phyloP scores from a whole-genome alignment of 192 early-diverging fungal species.

The Coemansia guatemalensis region DNA sequence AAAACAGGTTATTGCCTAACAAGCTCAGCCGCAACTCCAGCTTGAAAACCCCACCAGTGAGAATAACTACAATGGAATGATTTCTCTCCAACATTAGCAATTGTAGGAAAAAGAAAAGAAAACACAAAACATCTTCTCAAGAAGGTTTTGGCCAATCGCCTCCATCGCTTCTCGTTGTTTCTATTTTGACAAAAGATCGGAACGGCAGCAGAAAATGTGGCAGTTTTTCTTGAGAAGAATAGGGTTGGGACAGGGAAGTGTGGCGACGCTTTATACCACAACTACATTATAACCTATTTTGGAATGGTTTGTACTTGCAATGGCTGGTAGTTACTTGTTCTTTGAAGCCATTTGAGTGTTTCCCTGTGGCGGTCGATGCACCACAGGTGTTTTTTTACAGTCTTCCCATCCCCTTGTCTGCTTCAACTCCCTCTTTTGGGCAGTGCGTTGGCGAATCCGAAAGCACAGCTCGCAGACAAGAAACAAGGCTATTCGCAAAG shows the following conservation, averaged over 20 bases:
- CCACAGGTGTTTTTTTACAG: not conserved
- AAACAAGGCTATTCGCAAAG: not conserved
- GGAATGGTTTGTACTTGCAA: not conserved
- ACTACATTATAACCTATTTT: not conserved
- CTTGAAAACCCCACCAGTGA: not conserved
- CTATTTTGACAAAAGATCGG: constrained; percentile 6
- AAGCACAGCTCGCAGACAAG: not conserved
- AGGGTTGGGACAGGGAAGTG: not conserved
- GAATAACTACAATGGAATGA: not conserved
- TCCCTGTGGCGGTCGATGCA: not conserved
- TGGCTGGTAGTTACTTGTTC: not conserved
- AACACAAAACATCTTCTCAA: not conserved
- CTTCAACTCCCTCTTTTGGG: not conserved
- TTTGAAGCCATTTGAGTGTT: not conserved
- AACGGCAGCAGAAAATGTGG: not conserved
- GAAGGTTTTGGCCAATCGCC: not conserved
- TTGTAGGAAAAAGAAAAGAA: not conserved
- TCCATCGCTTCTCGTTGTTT: not conserved
- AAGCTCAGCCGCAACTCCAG: not conserved
- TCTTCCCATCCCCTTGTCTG: not conserved
- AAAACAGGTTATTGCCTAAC: not conserved
- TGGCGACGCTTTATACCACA: not conserved
- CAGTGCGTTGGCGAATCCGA: not conserved
- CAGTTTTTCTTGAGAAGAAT: constrained; percentile 7
- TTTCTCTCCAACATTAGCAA: not conserved